A percentile compares a stretch with the other conserved stretches of the same genome.
phyloP scores from a whole-genome alignment of 495 filamentous ascomycete species.

The Xylaria flabelliformis region DNA sequence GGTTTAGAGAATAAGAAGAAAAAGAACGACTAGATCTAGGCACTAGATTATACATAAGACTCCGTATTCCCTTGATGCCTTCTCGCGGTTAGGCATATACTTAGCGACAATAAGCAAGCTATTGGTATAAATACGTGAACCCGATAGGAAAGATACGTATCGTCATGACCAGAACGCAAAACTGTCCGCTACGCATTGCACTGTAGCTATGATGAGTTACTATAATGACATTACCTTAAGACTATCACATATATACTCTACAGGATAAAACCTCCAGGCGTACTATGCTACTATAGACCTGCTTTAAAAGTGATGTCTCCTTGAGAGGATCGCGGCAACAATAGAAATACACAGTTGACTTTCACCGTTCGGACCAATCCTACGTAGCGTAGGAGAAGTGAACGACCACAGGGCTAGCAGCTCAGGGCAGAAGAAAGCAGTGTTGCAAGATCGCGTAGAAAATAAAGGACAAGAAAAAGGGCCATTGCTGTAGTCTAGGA shows the following conservation, averaged over 20 bases:
- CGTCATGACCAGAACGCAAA: not conserved
- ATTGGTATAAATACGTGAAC: not conserved
- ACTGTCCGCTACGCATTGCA: not conserved
- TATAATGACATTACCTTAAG: not conserved
- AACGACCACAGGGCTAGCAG: not conserved
- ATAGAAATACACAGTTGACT: not conserved
- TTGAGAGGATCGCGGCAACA: not conserved
- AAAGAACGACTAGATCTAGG: conserved; percentile 43
- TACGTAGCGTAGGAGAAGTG: not conserved
- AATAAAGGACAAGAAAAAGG: not conserved
- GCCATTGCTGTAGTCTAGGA: not conserved
- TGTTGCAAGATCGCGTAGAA: not conserved
- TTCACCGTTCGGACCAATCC: not conserved
- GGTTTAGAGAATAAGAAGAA: conserved; percentile 51
- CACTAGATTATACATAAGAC: not conserved
- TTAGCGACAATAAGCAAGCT: not conserved
- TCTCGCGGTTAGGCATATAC: not conserved
- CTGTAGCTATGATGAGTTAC: not conserved
- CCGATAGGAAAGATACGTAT: not conserved
- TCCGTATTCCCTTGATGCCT: not conserved
- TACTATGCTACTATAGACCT: not conserved
- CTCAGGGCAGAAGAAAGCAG: not conserved
- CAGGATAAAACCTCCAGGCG: not conserved
- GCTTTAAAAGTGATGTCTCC: not conserved
- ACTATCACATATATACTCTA: not conserved